Base-by-base conservation (phyloP, 176 grass and related monocot species). In the Puccinellia tenuiflora region DNA sequence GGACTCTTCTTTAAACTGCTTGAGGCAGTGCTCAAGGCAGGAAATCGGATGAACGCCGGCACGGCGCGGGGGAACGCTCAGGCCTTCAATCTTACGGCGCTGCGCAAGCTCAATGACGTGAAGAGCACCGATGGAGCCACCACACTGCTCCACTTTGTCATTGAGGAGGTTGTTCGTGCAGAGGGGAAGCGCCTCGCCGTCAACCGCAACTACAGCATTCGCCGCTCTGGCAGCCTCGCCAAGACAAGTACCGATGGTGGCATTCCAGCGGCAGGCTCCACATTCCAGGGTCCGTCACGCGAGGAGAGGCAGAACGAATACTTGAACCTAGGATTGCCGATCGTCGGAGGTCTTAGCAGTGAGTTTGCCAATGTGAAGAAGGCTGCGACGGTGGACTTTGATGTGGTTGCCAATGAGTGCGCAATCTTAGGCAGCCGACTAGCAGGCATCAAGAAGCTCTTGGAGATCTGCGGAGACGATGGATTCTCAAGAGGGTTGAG, bases 11-110 rank as follows among this genome's bases (percentile, higher is more conserved):
- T 93, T 34, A 99, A 99, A 68, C 87, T 99, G n/a, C 93, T 99
- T 0, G 96, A 99, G 84, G 96, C 93, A 5, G 93, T 99, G 47
- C 91, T 99, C 77, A 99, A 99, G 87, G 96, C 96, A 16, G 96
- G 96, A 24, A 99, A 99, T 22, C 81, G 93, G 72, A 96, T 99
- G 93, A 99, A 99, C 37, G 96, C 93, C 9, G 96, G 96, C 54
- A 99, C 96, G 0, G 93, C 96, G 20, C 68, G 96, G 3, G 96
- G 96, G 24, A 99, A 99, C 25, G 96, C 96, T 0, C 91, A 96
- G 75, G 96, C 96, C 20, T 99, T 99, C 85, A 96, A 99, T 81
- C 91, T 99, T 10, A 85, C 91, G 0, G 91, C 96, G 0, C 85
- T 99, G 63, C 87, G 88, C 73, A 99, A 96, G 82, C 89, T 99